Evolutionary conservation across 345 rosid genomes (phyloP), one percentile per base, ranked within the genome.

Genomic region (Camelina laxa): DNA sequence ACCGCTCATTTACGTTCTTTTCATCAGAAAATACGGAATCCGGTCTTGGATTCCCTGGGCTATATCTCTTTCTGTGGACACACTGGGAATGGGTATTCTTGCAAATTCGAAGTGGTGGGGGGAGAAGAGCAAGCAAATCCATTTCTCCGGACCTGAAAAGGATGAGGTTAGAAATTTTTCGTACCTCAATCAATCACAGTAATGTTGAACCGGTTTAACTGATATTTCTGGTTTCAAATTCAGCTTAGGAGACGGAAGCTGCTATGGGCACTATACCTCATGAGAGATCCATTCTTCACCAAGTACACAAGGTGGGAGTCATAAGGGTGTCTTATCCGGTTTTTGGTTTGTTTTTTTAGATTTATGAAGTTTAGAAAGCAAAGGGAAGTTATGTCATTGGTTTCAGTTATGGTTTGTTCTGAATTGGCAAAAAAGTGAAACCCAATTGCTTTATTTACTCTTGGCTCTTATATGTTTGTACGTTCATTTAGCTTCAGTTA

Each of bases 281-380:
- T 96, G 98, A 87, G 97, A 80, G 99, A 96, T 82, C 98, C 97
- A 69, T 96, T 89, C 81, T 96, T 96, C 74, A 82, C 80, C 88
- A 91, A 86, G 72, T 89, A 91, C 73, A 92, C 94, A 49, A 91
- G 89, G 99, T 88, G n/a, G n/a, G n/a, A n/a, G n/a, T n/a, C n/a
- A n/a, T 65, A 17, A 14, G 36, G 51, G 22, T 10, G 16, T 31
- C 57, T 47, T 17, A 38, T 17, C 30, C 7, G 41, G 6, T 31
- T n/a, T 57, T 31, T 7, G 8, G 21, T 57, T 44, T 4, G 6
- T 6, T 33, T 45, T 30, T 64, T 16, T 0, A 38, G 22, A 7
- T 3, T 9, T 44, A 47, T 5, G n/a, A 36, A 17, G 45, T 17
- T 35, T 57, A 31, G 42, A 16, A 31, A 35, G 5, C 4, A 35